Evolutionary conservation across 768 basidiomycete species (phyloP).

Genomic region (Lactifluus subvellereus): DNA sequence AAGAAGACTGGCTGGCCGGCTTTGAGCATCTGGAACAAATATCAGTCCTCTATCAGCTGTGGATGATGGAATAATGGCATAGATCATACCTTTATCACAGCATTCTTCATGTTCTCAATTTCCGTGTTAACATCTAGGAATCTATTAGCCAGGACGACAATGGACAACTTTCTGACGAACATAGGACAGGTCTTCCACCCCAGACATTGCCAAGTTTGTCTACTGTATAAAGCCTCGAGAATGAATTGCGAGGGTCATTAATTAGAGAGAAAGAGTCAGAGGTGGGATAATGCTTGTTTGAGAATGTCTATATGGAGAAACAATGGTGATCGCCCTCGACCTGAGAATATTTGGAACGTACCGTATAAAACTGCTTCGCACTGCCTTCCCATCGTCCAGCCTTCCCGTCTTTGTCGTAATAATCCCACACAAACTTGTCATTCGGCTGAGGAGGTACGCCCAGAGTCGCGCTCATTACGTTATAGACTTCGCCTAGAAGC

Average conservation of each 20-base stretch:
- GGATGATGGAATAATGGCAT: background rate
- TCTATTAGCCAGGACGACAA: background rate
- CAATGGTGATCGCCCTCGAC: constrained; percentile 22
- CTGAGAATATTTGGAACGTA: constrained; percentile 2
- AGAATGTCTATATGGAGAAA: constrained; percentile 21
- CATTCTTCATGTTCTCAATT: constrained; percentile 72
- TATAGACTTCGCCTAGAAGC: constrained; percentile 79
- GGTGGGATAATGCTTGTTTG: constrained; percentile 30
- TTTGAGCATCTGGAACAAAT: constrained; percentile 45
- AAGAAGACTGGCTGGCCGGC: constrained; percentile 91
- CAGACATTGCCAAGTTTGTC: constrained; percentile 90
- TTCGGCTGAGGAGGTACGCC: constrained; percentile 78
- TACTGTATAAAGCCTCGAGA: constrained; percentile 81
- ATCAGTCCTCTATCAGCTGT: background rate
- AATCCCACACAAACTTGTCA: constrained; percentile 80
- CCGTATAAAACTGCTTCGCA: constrained; percentile 71
- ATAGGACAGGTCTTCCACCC: constrained; percentile 78
- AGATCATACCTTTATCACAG: constrained; percentile 60
- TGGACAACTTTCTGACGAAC: constrained; percentile 41
- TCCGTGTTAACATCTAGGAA: constrained; percentile 81
- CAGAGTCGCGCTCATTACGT: constrained; percentile 76
- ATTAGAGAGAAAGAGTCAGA: constrained; percentile 85
- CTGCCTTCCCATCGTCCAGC: constrained; percentile 72
- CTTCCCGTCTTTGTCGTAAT: constrained; percentile 76
- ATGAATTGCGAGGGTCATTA: constrained; percentile 87